phyloP scores from a whole-genome alignment of 1,139 yeast genomes.

The Suhomyces maxii region DNA sequence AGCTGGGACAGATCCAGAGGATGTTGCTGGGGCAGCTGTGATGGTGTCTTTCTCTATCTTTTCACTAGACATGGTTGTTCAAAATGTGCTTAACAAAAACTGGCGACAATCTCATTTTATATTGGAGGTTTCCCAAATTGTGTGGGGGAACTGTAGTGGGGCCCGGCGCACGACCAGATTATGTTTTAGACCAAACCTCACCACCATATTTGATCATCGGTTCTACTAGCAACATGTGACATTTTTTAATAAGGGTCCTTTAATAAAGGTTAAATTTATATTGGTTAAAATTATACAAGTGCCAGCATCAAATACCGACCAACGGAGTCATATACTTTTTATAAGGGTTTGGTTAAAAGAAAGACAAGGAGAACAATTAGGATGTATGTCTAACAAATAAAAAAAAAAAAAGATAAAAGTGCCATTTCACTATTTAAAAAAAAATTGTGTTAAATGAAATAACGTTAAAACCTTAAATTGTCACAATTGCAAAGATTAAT shows the following conservation, averaged over 20 bases:
- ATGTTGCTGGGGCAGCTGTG: neutral
- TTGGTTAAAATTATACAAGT: neutral
- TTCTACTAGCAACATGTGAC: too few relatives aligned
- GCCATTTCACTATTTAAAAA: too few relatives aligned
- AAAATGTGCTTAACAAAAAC: too few relatives aligned
- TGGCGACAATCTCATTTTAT: neutral
- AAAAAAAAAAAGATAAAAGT: too few relatives aligned
- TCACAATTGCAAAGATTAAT: neutral
- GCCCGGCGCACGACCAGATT: neutral
- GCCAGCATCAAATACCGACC: neutral
- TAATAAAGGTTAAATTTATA: too few relatives aligned
- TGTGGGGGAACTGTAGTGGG: conserved; percentile 2
- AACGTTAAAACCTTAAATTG: neutral
- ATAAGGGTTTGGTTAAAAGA: neutral
- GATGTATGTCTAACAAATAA: neutral
- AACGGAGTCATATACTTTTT: neutral
- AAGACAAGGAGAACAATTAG: neutral
- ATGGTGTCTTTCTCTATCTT: conserved; percentile 1
- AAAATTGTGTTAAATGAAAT: too few relatives aligned
- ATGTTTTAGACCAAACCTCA: too few relatives aligned
- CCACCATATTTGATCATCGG: too few relatives aligned
- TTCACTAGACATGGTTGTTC: conserved; percentile 5
- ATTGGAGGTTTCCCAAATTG: neutral
- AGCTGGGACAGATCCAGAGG: neutral
- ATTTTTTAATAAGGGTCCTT: too few relatives aligned